A percentile compares a stretch with the other conserved stretches of the same genome.
Conservation (phyloP, 495 filamentous ascomycete species). For the Pseudevernia furfuracea region DNA sequence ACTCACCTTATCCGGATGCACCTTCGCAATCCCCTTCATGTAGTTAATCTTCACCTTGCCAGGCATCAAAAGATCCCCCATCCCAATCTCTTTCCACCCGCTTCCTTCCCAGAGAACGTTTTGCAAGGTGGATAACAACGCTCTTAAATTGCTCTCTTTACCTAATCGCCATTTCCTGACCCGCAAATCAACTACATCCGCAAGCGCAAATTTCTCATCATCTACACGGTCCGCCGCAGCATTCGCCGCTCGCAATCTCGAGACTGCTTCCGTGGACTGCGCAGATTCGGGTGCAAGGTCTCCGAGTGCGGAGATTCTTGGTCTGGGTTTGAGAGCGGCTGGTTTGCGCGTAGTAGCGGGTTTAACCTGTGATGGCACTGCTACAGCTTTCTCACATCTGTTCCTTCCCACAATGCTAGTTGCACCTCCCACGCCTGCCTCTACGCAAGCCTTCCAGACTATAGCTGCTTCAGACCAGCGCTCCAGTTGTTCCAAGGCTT, state of each 20-base stretch:
- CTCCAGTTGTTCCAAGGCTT: constrained; percentile 91
- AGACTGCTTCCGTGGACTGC: constrained; percentile 52
- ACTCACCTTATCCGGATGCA: constrained; percentile 95
- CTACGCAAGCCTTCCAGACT: constrained; percentile 75
- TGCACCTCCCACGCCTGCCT: constrained; percentile 72
- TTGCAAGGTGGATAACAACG: constrained; percentile 80
- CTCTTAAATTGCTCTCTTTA: constrained; percentile 86
- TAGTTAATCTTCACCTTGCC: constrained; percentile 93
- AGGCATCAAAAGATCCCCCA: constrained; percentile 83
- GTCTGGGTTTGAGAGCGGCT: constrained; percentile 33
- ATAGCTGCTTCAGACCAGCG: constrained; percentile 77
- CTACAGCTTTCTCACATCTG: constrained; percentile 74
- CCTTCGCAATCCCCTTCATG: constrained; percentile 98
- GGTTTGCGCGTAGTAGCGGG: constrained; percentile 34
- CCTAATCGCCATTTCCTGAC: constrained; percentile 75
- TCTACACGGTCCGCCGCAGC: constrained; percentile 74
- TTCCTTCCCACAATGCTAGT: constrained; percentile 80
- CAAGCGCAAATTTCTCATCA: constrained; percentile 83
- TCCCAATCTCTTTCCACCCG: constrained; percentile 93
- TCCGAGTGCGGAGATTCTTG: constrained; percentile 40
- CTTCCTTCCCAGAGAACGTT: constrained; percentile 82
- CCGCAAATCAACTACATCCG: constrained; percentile 71
- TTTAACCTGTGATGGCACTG: constrained; percentile 30
- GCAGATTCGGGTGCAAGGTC: constrained; percentile 33
- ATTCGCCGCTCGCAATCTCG: constrained; percentile 71